phyloP scores from a whole-genome alignment of 345 rosid genomes.

The Sisymbrium irio region DNA sequence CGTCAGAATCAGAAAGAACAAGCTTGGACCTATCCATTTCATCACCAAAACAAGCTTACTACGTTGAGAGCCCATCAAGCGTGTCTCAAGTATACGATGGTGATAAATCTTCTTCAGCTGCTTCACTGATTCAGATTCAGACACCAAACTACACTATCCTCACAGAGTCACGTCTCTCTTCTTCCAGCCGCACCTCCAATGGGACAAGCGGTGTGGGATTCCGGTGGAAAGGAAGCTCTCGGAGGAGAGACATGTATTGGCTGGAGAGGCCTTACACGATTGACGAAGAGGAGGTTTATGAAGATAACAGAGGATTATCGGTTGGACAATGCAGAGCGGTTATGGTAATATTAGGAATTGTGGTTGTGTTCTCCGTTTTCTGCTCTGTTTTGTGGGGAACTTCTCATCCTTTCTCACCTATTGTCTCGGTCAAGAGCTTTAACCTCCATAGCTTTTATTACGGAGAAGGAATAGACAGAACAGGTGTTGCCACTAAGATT shows the following conservation, averaged over 20 bases:
- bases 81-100: constrained; percentile 65
- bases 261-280: constrained; percentile 63
- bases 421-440: constrained; percentile 59
- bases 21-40: constrained; percentile 70
- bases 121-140: constrained; percentile 30
- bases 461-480: constrained; percentile 74
- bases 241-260: constrained; percentile 67
- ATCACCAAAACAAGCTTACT: constrained; percentile 72
- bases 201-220: constrained; percentile 38
- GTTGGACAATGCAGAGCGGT: constrained; percentile 54
- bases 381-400: constrained; percentile 84
- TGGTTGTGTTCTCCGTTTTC: constrained; percentile 52
- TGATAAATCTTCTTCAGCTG: constrained; percentile 64
- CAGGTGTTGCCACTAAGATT: constrained; percentile 79
- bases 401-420: constrained; percentile 62
- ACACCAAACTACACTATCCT: constrained; percentile 36
- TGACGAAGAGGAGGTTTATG: constrained; percentile 56
- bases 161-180: constrained; percentile 37
- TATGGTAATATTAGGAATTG: constrained; percentile 48
- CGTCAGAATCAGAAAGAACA: constrained; percentile 75
- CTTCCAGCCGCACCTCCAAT: constrained; percentile 32
- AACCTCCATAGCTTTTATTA: constrained; percentile 54
- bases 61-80: constrained; percentile 77
- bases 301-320: constrained; percentile 38
- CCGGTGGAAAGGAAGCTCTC: constrained; percentile 50